Percentiles rank a stretch among this genome's conserved stretches.
These are phyloP conservation scores for Pestalotiopsis sp. DNA, from an alignment of 2,329 filamentous ascomycete species.

Conservation along the genomic window DNA sequence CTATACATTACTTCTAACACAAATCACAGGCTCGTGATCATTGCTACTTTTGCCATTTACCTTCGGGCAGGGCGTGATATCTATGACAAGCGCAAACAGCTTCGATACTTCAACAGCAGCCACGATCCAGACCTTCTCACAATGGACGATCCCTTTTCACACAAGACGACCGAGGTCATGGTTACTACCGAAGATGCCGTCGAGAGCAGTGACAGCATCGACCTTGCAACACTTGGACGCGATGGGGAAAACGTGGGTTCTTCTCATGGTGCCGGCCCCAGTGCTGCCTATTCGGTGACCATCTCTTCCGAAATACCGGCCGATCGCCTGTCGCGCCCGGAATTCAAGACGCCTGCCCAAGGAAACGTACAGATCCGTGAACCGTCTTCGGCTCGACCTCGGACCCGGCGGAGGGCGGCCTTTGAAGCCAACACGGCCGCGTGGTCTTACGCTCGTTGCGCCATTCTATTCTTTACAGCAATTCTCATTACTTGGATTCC, in stretches of 20 bases:
- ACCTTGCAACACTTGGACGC: conserved; percentile 34
- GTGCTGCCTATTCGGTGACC: conserved; percentile 49
- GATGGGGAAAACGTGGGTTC: conserved; percentile 20
- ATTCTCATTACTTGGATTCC: conserved; percentile 77
- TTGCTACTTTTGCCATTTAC: conserved; percentile 67
- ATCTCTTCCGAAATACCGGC: conserved; percentile 44
- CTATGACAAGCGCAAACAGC: conserved; percentile 66
- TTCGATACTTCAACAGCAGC: conserved; percentile 55
- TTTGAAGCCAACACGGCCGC: conserved; percentile 64
- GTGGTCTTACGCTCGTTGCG: conserved; percentile 71
- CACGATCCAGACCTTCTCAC: conserved; percentile 42
- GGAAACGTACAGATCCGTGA: conserved; percentile 21
- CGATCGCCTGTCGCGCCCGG: conserved; percentile 25
- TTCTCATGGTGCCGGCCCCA: conserved; percentile 11
- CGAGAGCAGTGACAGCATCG: conserved; percentile 30
- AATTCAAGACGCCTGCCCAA: conserved; percentile 30
- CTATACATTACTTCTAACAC: background rate
- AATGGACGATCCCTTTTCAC: conserved; percentile 49
- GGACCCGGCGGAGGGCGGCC: conserved; percentile 32
- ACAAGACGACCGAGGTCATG: conserved; percentile 66
- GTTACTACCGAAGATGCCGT: conserved; percentile 56
- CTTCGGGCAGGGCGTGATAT: conserved; percentile 67
- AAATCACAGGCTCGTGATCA: conserved; percentile 57
- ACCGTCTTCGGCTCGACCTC: conserved; percentile 11
- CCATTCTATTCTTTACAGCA: conserved; percentile 72